A percentile compares a stretch with the other conserved stretches of the same genome.
phyloP scores from a whole-genome alignment of 73 alveolate species.

The Tetrahymena borealis region DNA sequence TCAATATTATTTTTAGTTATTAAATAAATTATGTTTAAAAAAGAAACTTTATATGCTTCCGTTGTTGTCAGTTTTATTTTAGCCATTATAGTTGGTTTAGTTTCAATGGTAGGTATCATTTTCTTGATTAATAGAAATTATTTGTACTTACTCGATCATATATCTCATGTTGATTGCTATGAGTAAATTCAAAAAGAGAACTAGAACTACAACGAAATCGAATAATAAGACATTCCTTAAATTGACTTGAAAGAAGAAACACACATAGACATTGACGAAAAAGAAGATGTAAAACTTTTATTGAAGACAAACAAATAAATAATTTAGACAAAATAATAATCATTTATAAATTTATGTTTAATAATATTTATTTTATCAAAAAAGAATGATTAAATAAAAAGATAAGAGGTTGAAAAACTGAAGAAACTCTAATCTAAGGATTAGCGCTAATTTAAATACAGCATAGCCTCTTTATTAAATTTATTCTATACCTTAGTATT shows the following conservation, averaged over 20 bases:
- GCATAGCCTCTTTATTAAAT: neutral
- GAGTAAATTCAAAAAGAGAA: neutral
- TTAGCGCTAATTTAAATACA: neutral
- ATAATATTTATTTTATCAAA: no score
- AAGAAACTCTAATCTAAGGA: neutral
- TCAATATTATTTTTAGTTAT: neutral
- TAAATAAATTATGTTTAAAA: neutral
- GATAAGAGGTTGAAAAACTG: neutral
- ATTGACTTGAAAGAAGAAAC: neutral
- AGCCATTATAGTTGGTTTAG: neutral
- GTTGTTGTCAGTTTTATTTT: neutral
- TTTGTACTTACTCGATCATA: neutral
- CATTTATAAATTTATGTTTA: no score
- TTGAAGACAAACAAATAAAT: no score
- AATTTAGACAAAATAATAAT: no score
- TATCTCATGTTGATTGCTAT: neutral
- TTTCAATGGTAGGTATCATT: neutral
- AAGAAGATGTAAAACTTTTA: no score
- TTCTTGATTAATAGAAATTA: neutral
- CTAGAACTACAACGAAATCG: neutral
- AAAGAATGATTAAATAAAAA: neutral
- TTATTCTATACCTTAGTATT: neutral
- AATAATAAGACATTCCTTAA: neutral
- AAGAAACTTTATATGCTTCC: neutral
- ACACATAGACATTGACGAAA: no score